phyloP scores from a whole-genome alignment of 2,329 filamentous ascomycete species.

The Polytolypa hystricis region DNA sequence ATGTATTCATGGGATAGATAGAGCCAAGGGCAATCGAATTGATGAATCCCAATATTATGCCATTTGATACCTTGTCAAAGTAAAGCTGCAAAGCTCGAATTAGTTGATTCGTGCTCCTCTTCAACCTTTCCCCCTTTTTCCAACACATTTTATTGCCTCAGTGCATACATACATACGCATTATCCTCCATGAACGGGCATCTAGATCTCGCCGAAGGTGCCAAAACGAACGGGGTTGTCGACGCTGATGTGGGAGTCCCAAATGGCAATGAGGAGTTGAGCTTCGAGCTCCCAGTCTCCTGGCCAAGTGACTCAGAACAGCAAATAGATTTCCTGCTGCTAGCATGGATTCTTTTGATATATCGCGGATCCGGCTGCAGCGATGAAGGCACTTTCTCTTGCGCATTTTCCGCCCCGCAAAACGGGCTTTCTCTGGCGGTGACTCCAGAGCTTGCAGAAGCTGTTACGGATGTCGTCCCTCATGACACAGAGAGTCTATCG shows the following conservation, averaged over 20 bases:
- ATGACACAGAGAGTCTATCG: constrained; percentile 4
- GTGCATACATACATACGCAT: no score
- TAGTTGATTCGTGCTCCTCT: no score
- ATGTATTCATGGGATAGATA: no score
- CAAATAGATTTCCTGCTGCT: constrained; percentile 7
- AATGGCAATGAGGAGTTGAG: background rate
- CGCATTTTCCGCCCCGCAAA: background rate
- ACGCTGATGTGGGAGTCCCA: background rate
- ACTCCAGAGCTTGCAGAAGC: background rate
- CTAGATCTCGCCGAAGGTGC: no score
- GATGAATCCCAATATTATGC: no score
- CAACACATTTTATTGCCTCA: no score
- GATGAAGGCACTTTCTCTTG: constrained; percentile 8
- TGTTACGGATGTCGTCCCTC: constrained; percentile 5
- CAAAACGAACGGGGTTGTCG: background rate
- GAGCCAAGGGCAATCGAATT: no score
- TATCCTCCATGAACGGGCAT: constrained; percentile 1
- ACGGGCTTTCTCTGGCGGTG: background rate
- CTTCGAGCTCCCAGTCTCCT: background rate
- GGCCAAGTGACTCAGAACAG: constrained; percentile 1
- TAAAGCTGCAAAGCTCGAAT: no score
- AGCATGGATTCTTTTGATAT: constrained; percentile 9
- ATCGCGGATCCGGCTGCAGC: constrained; percentile 8
- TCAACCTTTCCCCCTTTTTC: no score
- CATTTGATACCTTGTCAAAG: no score